Conservation (phyloP, 164 flowering plant species). For the Malania oleifera region DNA sequence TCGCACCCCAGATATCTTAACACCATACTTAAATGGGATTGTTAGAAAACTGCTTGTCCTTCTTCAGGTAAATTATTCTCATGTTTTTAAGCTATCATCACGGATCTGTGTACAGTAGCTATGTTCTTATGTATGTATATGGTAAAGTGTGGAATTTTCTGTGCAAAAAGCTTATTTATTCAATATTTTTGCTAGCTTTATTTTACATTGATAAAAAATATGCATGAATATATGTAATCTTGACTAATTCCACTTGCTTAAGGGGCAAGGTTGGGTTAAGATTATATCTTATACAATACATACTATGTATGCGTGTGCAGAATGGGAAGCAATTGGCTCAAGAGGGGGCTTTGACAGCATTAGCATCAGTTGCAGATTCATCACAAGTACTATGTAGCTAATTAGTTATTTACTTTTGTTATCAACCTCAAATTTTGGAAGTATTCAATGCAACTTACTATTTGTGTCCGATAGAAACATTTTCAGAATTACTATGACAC, state of each 20-base stretch:
- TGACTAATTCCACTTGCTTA: no score
- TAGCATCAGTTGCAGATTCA: constrained; percentile 34
- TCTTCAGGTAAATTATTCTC: constrained; percentile 20
- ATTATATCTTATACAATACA: no score
- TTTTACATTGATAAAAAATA: no score
- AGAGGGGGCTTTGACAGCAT: constrained; percentile 34
- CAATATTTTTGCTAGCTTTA: no score
- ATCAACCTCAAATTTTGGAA: no score
- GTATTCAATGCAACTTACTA: neutral
- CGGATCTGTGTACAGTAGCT: neutral
- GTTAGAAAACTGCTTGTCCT: constrained; percentile 24
- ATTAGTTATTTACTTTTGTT: no score
- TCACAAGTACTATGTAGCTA: constrained; percentile 31
- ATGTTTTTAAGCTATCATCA: neutral
- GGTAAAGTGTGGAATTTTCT: no score
- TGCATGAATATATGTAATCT: no score
- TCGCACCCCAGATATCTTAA: constrained; percentile 26
- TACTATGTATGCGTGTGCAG: no score
- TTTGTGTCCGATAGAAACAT: constrained; percentile 10
- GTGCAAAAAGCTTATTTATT: no score
- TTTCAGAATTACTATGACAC: constrained; percentile 24
- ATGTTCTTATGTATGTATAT: neutral
- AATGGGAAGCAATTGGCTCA: constrained; percentile 30
- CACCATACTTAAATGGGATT: constrained; percentile 28
- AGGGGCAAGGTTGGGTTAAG: no score